phyloP scores from a whole-genome alignment of 2,329 filamentous ascomycete species.

The Uncinocarpus reesii region DNA sequence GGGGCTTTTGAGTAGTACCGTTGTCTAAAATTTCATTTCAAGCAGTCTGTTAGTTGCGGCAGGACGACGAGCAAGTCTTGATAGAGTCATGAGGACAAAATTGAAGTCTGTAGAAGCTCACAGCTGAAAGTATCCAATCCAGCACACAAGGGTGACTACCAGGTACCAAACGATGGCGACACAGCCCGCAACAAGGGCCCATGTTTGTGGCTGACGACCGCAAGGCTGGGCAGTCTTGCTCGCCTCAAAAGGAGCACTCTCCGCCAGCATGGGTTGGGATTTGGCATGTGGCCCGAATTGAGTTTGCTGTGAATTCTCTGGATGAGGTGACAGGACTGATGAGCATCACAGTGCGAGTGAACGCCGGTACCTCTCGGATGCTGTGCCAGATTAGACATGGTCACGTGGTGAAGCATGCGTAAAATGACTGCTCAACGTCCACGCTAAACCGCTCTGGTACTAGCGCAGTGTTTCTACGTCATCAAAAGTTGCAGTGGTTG shows the following conservation, averaged over 20 bases:
- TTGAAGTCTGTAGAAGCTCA: slow-evolving; percentile 27
- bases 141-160: slow-evolving; percentile 46
- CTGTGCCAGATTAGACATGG: no score
- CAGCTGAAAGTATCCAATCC: slow-evolving; percentile 51
- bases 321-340: no score
- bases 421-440: no score
- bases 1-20: slow-evolving; percentile 44
- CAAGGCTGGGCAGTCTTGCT: slow-evolving; percentile 8
- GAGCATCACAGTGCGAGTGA: no score
- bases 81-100: neutral
- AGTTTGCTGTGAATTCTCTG: neutral
- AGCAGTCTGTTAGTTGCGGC: neutral
- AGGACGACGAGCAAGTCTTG: neutral
- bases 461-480: no score
- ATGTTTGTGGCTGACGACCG: slow-evolving; percentile 15
- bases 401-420: no score
- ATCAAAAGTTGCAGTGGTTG: no score
- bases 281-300: slow-evolving; percentile 6
- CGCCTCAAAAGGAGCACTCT: slow-evolving; percentile 8
- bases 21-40: slow-evolving; percentile 36
- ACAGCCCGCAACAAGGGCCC: slow-evolving; percentile 38
- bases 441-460: no score
- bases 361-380: neutral
- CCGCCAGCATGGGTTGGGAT: slow-evolving; percentile 12
- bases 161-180: slow-evolving; percentile 46